phyloP scores from a whole-genome alignment of 495 filamentous ascomycete species.

The Terfezia boudieri region DNA sequence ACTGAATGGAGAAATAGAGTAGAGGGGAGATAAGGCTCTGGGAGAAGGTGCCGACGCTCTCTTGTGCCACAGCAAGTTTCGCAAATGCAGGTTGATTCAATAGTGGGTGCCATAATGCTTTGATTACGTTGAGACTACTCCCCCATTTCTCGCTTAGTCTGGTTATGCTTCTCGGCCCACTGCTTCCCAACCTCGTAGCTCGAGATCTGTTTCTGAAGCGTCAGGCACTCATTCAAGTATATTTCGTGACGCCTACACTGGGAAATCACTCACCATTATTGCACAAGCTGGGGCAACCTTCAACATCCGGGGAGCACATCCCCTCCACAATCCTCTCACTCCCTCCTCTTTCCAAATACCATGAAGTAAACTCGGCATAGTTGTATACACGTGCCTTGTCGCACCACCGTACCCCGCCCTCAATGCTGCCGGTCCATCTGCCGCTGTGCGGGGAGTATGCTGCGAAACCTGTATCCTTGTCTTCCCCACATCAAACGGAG shows the following conservation, averaged over 20 bases:
- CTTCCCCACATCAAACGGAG: slow-evolving; percentile 94
- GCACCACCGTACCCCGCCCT: slow-evolving; percentile 16
- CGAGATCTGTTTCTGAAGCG: slow-evolving; percentile 33
- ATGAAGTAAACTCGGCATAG: slow-evolving; percentile 56
- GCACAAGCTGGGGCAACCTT: slow-evolving; percentile 94
- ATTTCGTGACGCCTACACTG: not conserved
- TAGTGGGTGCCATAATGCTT: no score
- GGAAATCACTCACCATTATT: slow-evolving; percentile 42
- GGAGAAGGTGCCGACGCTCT: no score
- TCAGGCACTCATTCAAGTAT: not conserved
- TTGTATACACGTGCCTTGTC: slow-evolving; percentile 37
- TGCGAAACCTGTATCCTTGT: slow-evolving; percentile 69
- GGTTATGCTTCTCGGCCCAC: slow-evolving; percentile 58
- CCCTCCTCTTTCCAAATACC: slow-evolving; percentile 81
- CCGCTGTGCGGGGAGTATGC: slow-evolving; percentile 20
- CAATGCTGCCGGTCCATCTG: slow-evolving; percentile 5
- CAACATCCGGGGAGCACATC: slow-evolving; percentile 73
- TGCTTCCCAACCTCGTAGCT: slow-evolving; percentile 91
- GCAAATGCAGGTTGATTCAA: no score
- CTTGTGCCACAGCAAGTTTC: no score
- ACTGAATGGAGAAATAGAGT: no score
- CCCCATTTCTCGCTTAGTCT: slow-evolving; percentile 20
- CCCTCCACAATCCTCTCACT: slow-evolving; percentile 55
- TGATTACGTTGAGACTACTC: not conserved
- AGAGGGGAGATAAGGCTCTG: no score